Evolutionary conservation across 495 filamentous ascomycete species (phyloP).

Genomic region (Penicillium odoratum): DNA sequence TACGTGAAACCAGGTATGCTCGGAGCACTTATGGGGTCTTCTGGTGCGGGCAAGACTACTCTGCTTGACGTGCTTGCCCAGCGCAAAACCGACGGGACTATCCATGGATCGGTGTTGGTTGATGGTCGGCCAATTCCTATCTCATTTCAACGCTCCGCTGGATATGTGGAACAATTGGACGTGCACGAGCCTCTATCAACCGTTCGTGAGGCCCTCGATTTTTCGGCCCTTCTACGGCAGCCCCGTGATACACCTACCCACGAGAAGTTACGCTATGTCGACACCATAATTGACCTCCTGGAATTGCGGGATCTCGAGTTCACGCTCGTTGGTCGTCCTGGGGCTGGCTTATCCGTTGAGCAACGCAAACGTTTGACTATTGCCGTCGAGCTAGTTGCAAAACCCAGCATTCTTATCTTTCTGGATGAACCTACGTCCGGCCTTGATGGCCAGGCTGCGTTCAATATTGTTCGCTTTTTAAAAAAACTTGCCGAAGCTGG

Average conservation of each 20-base stretch:
- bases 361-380: conserved; percentile 59
- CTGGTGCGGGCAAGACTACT: conserved; percentile 64
- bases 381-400: conserved; percentile 63
- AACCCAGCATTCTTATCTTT: conserved; percentile 68
- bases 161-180: conserved; percentile 62
- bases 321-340: conserved; percentile 53
- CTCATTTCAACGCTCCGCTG: conserved; percentile 74
- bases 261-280: conserved; percentile 61
- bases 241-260: conserved; percentile 43
- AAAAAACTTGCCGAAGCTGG: conserved; percentile 64
- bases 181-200: conserved; percentile 59
- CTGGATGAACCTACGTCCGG: conserved; percentile 77
- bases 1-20: conserved; percentile 90
- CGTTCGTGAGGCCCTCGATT: conserved; percentile 61
- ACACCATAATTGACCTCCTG: conserved; percentile 57
- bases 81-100: conserved; percentile 80
- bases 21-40: conserved; percentile 68
- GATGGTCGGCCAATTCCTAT: conserved; percentile 73
- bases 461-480: conserved; percentile 63
- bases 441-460: conserved; percentile 63
- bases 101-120: conserved; percentile 81
- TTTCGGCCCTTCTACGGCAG: conserved; percentile 61
- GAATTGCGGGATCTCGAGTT: conserved; percentile 56
- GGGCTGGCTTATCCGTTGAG: conserved; percentile 55
- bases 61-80: conserved; percentile 54